These are phyloP conservation scores for Lentinula detonsa DNA, from an alignment of 768 basidiomycete species.

Conservation along the genomic window DNA sequence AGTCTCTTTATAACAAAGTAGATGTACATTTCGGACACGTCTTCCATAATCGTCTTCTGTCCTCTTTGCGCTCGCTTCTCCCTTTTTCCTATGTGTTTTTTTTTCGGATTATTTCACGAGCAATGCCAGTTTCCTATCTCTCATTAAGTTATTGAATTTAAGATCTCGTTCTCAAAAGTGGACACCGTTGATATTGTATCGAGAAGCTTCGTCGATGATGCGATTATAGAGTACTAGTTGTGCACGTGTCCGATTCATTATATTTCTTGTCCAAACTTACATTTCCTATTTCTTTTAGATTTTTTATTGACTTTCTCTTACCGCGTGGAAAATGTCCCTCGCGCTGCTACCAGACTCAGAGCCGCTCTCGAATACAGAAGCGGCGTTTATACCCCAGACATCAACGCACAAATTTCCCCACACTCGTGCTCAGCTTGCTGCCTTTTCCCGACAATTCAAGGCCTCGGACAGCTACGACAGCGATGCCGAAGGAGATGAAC, in stretches of 20 bases:
- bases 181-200: background rate
- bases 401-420: slow-evolving; percentile 58
- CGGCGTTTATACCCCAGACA: slow-evolving; percentile 1
- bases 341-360: slow-evolving; percentile 6
- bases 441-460: slow-evolving; percentile 70
- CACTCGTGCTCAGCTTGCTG: slow-evolving; percentile 73
- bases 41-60: background rate
- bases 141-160: too few relatives aligned
- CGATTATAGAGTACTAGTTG: background rate
- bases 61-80: background rate
- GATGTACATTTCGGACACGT: slow-evolving; percentile 5
- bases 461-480: slow-evolving; percentile 50
- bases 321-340: background rate
- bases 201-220: background rate
- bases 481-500: slow-evolving; percentile 51
- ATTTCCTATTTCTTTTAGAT: background rate
- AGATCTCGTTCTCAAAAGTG: too few relatives aligned
- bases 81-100: background rate
- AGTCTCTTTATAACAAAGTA: slow-evolving; percentile 1
- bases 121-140: background rate
- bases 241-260: background rate
- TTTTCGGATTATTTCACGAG: background rate
- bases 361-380: slow-evolving; percentile 3
- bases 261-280: background rate
- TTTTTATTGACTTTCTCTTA: background rate